phyloP scores from a whole-genome alignment of 805 yeast genomes.

The Teunomyces barrocoloradensis region DNA sequence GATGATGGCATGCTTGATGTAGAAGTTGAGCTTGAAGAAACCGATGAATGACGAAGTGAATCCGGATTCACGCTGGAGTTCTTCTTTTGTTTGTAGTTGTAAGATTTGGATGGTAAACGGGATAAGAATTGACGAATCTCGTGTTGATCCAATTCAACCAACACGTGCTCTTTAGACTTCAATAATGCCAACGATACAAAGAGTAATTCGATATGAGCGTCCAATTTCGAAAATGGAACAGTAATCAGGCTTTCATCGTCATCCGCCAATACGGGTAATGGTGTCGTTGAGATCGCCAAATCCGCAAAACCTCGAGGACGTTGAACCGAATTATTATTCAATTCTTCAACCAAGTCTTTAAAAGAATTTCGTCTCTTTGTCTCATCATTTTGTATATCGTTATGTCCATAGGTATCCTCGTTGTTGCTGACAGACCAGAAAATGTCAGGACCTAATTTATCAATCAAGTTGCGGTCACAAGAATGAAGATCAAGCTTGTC shows the following conservation, averaged over 20 bases:
- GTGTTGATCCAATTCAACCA: slow-evolving; percentile 84
- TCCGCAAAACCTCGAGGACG: neutral
- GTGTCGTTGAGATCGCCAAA: neutral
- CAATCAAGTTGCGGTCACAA: slow-evolving; percentile 23
- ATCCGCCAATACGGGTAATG: neutral
- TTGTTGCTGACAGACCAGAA: slow-evolving; percentile 52
- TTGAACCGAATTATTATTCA: slow-evolving; percentile 15
- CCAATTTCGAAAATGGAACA: slow-evolving; percentile 58
- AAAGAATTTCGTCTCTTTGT: slow-evolving; percentile 22
- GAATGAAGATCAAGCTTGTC: slow-evolving; percentile 26
- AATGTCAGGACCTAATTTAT: slow-evolving; percentile 55
- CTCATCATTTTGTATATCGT: neutral
- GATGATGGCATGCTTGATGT: slow-evolving; percentile 12
- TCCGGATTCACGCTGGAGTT: slow-evolving; percentile 11
- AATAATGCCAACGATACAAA: slow-evolving; percentile 77
- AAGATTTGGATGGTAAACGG: slow-evolving; percentile 49
- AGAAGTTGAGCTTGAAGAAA: slow-evolving; percentile 5
- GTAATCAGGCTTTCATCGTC: slow-evolving; percentile 1
- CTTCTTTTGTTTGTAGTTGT: slow-evolving; percentile 34
- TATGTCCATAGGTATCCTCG: slow-evolving; percentile 4
- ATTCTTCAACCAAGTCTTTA: slow-evolving; percentile 29
- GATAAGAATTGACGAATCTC: slow-evolving; percentile 80
- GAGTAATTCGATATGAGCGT: slow-evolving; percentile 72
- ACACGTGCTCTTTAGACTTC: slow-evolving; percentile 72
- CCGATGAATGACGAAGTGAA: neutral